phyloP scores from a whole-genome alignment of 164 flowering plant genomes.

The Annona squamosa region DNA sequence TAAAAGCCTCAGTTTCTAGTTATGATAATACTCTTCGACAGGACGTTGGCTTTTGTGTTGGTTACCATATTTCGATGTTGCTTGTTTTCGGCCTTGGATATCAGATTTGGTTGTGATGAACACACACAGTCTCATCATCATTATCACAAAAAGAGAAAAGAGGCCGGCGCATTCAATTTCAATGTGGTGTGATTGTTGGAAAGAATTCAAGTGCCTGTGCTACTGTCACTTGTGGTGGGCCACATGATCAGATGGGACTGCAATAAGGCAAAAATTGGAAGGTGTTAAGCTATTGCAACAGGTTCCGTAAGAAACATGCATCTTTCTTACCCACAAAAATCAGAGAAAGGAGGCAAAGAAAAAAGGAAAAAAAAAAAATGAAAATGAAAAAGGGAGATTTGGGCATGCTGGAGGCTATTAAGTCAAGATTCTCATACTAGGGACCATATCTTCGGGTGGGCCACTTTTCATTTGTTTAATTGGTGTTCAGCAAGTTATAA shows the following conservation, averaged over 20 bases:
- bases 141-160: neutral
- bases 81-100: no score
- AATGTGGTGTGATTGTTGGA: neutral
- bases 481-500: neutral
- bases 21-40: no score
- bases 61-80: no score
- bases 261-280: neutral
- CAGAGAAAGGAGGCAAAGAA: slow-evolving; percentile 9
- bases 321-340: slow-evolving; percentile 9
- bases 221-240: neutral
- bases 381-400: slow-evolving; percentile 7
- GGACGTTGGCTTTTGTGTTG: no score
- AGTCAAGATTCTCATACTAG: slow-evolving; percentile 51
- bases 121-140: no score
- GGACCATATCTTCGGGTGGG: slow-evolving; percentile 20
- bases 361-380: slow-evolving; percentile 3
- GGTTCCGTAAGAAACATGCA: slow-evolving; percentile 4
- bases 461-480: slow-evolving; percentile 7
- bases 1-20: no score
- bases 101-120: no score
- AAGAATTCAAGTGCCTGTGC: neutral
- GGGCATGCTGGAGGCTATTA: slow-evolving; percentile 7
- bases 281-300: neutral
- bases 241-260: neutral
- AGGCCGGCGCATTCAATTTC: neutral